phyloP scores from a whole-genome alignment of 495 filamentous ascomycete genomes.

The Friedmanniomyces simplex region DNA sequence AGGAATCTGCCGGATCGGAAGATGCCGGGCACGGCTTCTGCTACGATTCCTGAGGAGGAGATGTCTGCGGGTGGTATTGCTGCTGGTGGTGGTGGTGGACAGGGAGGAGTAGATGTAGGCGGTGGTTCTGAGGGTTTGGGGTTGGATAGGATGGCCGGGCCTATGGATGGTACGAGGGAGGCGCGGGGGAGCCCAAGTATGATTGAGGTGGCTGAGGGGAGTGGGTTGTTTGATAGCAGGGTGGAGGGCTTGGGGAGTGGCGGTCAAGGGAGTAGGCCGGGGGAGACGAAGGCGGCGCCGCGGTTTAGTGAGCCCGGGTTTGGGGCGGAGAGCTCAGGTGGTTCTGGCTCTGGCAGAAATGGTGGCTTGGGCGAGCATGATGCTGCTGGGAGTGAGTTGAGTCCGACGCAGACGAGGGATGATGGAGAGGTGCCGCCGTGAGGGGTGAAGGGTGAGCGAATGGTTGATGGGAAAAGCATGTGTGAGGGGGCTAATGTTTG shows the following conservation, averaged over 20 bases:
- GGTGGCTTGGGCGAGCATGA: no score
- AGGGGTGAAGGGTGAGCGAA: neutral
- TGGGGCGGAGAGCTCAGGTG: neutral
- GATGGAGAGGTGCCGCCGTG: neutral
- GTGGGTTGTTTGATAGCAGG: neutral
- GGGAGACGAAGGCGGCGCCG: neutral
- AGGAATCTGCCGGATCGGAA: neutral
- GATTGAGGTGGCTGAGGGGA: neutral
- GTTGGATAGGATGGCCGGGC: neutral
- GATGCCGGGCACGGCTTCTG: neutral
- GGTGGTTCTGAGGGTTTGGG: neutral
- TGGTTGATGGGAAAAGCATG: neutral
- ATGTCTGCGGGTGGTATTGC: neutral
- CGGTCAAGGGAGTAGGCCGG: neutral
- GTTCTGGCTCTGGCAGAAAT: neutral
- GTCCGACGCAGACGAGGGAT: constrained; percentile 1
- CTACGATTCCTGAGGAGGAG: constrained; percentile 1
- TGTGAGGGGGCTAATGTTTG: neutral
- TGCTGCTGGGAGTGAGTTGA: neutral
- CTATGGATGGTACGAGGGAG: neutral
- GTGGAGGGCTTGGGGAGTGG: neutral
- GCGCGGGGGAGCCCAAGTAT: neutral
- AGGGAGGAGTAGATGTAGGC: no score
- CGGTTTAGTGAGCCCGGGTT: constrained; percentile 1
- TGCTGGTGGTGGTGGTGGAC: neutral